Evolutionary conservation across 805 yeast genomes (phyloP), one percentile per base, ranked within the genome.

Genomic region (Vanderwaltozyma verrucispora): DNA sequence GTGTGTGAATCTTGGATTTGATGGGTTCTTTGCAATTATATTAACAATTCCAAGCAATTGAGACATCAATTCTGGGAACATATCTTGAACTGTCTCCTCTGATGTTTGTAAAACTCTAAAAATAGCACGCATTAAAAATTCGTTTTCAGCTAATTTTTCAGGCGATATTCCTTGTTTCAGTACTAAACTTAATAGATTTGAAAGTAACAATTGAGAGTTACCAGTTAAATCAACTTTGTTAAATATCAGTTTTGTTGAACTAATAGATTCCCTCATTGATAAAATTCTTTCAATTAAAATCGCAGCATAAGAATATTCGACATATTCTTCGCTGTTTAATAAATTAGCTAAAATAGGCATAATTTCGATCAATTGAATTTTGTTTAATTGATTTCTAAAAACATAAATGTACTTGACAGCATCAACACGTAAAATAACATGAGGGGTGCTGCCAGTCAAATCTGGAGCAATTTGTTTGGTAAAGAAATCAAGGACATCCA

Each of bases 131-230:
- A 92, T 84, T 53, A 92, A 67, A 55, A 85, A 92, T 54, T 92
- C 98, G 59, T 92, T 92, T 54, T 92, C 97, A 0, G 96, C 87
- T 36, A 94, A 65, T 54, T 87, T 89, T 56, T 87, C 96, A 0
- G 97, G 96, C 1, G 85, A 63, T 2, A 65, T 57, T 9, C 73
- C 69, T 41, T 72, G 73, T 40, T 67, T 65, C 39, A 80, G 65
- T 33, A 89, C 79, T 33, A 85, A 67, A 27, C 69, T 63, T 48
- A 92, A 81, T 32, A 89, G 64, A 42, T 73, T 78, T 27, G 69
- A 69, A 35, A 89, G 63, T 31, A 89, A 60, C 20, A 75, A 75
- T 44, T 74, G 70, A 2, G 75, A 68, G 36, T 79, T 70, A 2
- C 79, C 73, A 24, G 75, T 69, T 17, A 94, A 67, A 59, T 92